Evolutionary conservation across 2,329 filamentous ascomycete genomes (phyloP).

Genomic region (Chrysoporthe deuterocubensis): DNA sequence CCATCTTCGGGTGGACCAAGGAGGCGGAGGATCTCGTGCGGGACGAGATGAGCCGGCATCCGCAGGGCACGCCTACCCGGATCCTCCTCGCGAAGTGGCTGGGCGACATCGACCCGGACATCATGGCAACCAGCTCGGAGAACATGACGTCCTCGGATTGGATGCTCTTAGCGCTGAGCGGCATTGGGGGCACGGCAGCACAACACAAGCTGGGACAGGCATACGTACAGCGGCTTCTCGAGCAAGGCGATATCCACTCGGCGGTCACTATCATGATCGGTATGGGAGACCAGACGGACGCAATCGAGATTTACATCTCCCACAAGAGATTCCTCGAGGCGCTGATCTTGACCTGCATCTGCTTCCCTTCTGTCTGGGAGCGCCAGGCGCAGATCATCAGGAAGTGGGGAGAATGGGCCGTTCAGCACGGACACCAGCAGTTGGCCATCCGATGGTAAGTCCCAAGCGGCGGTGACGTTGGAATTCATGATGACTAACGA

Average conservation of each 20-base stretch:
- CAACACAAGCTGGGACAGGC: constrained; percentile 90
- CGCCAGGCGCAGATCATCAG: constrained; percentile 84
- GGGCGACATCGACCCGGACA: constrained; percentile 79
- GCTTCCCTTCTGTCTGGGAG: constrained; percentile 86
- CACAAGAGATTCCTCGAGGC: constrained; percentile 93
- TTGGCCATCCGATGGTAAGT: constrained; percentile 80
- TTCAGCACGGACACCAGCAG: constrained; percentile 84
- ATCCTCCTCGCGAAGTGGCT: constrained; percentile 93
- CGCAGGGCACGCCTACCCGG: constrained; percentile 72
- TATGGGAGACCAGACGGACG: constrained; percentile 89
- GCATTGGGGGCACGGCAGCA: constrained; percentile 76
- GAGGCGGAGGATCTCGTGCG: constrained; percentile 80
- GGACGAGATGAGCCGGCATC: constrained; percentile 81
- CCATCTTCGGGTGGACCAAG: constrained; percentile 93
- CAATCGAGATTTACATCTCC: constrained; percentile 94
- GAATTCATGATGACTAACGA: neutral
- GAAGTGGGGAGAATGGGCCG: constrained; percentile 93
- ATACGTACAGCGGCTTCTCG: constrained; percentile 87
- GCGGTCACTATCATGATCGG: constrained; percentile 92
- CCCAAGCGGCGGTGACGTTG: neutral
- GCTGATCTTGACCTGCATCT: constrained; percentile 81
- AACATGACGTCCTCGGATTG: constrained; percentile 94
- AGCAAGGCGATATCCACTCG: constrained; percentile 87
- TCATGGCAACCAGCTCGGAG: constrained; percentile 78
- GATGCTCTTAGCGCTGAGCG: constrained; percentile 92